These are phyloP conservation scores for Kazachstania sp. DNA, from an alignment of 1,139 yeast genomes.

Conservation along the genomic window DNA sequence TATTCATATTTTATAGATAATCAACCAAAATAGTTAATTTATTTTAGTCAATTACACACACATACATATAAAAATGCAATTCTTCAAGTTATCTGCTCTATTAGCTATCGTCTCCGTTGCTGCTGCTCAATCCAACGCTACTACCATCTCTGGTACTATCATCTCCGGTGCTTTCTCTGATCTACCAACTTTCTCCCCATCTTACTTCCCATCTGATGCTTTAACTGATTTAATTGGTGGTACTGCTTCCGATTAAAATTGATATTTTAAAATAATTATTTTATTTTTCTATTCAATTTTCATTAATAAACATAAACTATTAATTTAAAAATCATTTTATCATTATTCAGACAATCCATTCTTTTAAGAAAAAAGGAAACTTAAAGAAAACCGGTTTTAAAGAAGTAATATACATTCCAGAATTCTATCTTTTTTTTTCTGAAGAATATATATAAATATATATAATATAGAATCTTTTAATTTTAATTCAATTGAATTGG, in stretches of 20 bases:
- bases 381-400: neutral
- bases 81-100: slow-evolving; percentile 2
- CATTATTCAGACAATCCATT: slow-evolving; percentile 1
- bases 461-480: neutral
- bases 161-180: slow-evolving; percentile 3
- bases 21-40: neutral
- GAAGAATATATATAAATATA: no score
- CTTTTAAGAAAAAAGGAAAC: neutral
- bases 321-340: neutral
- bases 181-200: slow-evolving; percentile 2
- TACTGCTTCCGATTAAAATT: neutral
- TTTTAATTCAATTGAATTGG: neutral
- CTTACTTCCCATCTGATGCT: slow-evolving; percentile 4
- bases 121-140: slow-evolving; percentile 3
- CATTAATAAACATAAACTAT: neutral
- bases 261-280: neutral
- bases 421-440: neutral
- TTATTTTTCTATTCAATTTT: neutral
- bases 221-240: slow-evolving; percentile 1
- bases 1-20: neutral
- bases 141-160: slow-evolving; percentile 4
- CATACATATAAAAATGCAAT: neutral
- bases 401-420: slow-evolving; percentile 4
- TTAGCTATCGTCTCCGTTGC: slow-evolving; percentile 5
- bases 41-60: slow-evolving; percentile 3